These are phyloP conservation scores for Spinacia oleracea DNA, from an alignment of 179 eudicot genomes.

Conservation along the genomic window DNA sequence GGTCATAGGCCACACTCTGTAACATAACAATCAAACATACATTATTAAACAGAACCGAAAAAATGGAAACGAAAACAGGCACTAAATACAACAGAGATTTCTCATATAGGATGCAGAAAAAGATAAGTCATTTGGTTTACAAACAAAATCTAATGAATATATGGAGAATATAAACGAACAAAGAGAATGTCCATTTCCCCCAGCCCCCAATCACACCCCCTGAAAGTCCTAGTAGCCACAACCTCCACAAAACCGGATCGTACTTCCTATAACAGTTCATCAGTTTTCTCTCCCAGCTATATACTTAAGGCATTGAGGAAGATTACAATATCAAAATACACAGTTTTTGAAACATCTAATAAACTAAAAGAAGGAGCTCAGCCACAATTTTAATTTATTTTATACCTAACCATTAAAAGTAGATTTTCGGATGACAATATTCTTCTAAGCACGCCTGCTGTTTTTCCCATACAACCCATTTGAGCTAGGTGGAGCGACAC, in stretches of 20 bases:
- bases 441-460: neutral
- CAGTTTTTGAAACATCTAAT: neutral
- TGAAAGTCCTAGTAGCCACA: neutral
- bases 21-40: slow-evolving; percentile 5
- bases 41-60: slow-evolving; percentile 11
- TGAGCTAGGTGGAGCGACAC: neutral
- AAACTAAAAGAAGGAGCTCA: neutral
- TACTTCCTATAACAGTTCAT: neutral
- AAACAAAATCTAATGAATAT: neutral
- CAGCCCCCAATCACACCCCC: neutral
- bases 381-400: neutral
- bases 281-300: no score
- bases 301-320: neutral
- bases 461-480: neutral
- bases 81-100: neutral
- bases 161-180: neutral
- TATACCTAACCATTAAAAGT: neutral
- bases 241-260: neutral
- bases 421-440: neutral
- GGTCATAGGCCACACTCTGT: slow-evolving; percentile 86
- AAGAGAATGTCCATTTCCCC: neutral
- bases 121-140: neutral
- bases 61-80: neutral
- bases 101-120: neutral
- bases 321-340: neutral